Conservation (phyloP, 495 filamentous ascomycete species). For the Aspergillus mulundensis region DNA sequence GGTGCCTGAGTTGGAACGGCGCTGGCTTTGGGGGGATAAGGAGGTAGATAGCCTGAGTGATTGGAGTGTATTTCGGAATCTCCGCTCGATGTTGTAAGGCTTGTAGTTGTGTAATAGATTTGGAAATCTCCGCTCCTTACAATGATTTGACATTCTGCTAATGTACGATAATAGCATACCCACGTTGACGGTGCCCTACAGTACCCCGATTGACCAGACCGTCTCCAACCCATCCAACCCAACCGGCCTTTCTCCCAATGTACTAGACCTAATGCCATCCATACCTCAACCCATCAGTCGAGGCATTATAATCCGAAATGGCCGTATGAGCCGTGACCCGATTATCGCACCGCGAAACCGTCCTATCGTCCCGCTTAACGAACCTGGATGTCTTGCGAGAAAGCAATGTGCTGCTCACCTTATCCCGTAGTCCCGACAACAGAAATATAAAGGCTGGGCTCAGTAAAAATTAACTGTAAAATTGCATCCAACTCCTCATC, state of each 20-base stretch:
- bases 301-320: constrained; percentile 48
- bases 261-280: constrained; percentile 47
- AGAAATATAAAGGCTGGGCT: too few relatives aligned
- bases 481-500: constrained; percentile 9
- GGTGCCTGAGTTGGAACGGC: constrained; percentile 9
- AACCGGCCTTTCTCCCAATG: constrained; percentile 39
- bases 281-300: constrained; percentile 39
- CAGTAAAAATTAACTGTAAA: constrained; percentile 5
- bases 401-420: constrained; percentile 32
- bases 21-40: too few relatives aligned
- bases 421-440: too few relatives aligned
- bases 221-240: constrained; percentile 39
- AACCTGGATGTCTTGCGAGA: constrained; percentile 43
- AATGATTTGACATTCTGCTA: too few relatives aligned
- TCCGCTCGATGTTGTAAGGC: too few relatives aligned
- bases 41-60: too few relatives aligned
- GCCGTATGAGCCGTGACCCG: constrained; percentile 47
- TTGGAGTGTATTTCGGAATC: too few relatives aligned
- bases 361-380: constrained; percentile 41
- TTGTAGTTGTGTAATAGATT: too few relatives aligned
- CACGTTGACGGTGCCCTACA: too few relatives aligned
- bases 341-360: constrained; percentile 44
- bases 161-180: too few relatives aligned
- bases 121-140: too few relatives aligned
- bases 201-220: too few relatives aligned